Evolutionary conservation across 768 basidiomycete genomes (phyloP).

Genomic region (Pisolithus orientalis): DNA sequence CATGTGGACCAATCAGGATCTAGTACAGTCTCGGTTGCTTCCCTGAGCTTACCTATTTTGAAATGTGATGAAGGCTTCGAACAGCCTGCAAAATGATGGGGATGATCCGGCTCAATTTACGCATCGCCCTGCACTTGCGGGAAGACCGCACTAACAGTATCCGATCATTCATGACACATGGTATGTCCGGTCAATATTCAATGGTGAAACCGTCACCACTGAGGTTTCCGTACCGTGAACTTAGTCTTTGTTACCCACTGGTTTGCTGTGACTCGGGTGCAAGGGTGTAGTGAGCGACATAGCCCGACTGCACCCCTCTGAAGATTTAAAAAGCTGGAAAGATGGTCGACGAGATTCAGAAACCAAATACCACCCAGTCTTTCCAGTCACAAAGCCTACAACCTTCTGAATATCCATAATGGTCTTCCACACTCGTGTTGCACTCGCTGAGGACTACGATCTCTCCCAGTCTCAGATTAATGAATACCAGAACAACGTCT

Average conservation of each 20-base stretch:
- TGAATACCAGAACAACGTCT: constrained; percentile 1
- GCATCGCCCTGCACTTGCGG: too few species aligned
- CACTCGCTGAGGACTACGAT: neutral
- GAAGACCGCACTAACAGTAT: too few species aligned
- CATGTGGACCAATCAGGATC: neutral
- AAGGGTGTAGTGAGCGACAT: neutral
- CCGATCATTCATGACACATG: too few species aligned
- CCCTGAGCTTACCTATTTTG: too few species aligned
- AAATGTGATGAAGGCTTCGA: too few species aligned
- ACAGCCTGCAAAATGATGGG: too few species aligned
- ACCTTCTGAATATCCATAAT: neutral
- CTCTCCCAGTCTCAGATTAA: neutral
- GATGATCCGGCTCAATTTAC: too few species aligned
- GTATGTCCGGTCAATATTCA: too few species aligned
- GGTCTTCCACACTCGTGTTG: neutral
- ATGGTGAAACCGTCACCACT: too few species aligned
- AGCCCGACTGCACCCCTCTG: neutral
- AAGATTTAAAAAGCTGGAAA: neutral
- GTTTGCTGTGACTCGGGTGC: neutral
- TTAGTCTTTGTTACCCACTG: too few species aligned
- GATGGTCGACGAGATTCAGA: neutral
- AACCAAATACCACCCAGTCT: neutral
- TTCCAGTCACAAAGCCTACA: neutral
- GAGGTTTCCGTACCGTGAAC: too few species aligned
- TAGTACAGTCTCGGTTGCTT: too few species aligned